A percentile compares a stretch with the other conserved stretches of the same genome.
phyloP scores from a whole-genome alignment of 257 asterid species.

The Asclepias syriaca region DNA sequence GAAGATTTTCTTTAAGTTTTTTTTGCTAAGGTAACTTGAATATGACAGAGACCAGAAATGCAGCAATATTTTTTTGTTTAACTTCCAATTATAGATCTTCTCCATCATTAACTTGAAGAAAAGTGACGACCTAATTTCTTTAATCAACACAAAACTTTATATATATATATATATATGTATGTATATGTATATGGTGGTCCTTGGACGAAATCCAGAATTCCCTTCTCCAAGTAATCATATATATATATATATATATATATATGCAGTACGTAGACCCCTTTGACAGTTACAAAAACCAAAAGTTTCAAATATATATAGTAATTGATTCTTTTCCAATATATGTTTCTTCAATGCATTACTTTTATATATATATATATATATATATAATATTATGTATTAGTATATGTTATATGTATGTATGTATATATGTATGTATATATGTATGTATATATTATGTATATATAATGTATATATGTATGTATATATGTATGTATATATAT shows the following conservation, averaged over 20 bases:
- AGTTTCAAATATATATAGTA: background rate
- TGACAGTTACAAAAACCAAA: background rate
- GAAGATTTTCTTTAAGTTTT: slow-evolving; percentile 17
- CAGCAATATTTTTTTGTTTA: slow-evolving; percentile 16
- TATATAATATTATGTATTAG: no score
- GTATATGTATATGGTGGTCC: slow-evolving; percentile 16
- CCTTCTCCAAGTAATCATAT: slow-evolving; percentile 1
- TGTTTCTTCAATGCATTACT: no score
- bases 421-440: no score
- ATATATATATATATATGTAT: no score
- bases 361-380: no score
- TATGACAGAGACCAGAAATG: slow-evolving; percentile 41
- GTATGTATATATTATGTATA: no score
- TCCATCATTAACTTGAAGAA: slow-evolving; percentile 36
- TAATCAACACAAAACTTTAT: slow-evolving; percentile 23
- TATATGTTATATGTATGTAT: no score
- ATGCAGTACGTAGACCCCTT: background rate
- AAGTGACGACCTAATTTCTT: slow-evolving; percentile 28
- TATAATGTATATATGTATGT: no score
- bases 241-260: no score
- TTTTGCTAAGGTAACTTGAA: slow-evolving; percentile 28
- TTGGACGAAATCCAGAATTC: slow-evolving; percentile 18
- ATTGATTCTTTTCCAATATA: background rate
- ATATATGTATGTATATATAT: no score
- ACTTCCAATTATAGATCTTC: slow-evolving; percentile 37